Conservation (phyloP, 2,329 filamentous ascomycete species). For the Tolypocladium endophyticum region DNA sequence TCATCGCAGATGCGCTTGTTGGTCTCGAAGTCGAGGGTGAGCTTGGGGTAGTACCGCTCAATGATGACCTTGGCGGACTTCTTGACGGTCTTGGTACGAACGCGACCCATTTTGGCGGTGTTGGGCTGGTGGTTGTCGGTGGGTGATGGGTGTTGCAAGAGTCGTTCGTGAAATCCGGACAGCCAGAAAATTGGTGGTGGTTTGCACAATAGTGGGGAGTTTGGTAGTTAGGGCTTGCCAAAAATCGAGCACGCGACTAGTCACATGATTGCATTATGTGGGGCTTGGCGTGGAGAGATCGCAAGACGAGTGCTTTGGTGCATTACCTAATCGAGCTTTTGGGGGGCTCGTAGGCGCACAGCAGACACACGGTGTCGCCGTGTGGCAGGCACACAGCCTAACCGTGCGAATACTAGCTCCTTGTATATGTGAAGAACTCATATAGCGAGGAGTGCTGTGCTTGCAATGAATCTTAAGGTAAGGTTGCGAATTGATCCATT, state of each 20-base stretch:
- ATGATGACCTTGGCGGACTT: conserved; percentile 98
- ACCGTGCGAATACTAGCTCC: too few relatives aligned
- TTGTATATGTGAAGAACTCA: too few relatives aligned
- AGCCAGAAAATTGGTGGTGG: conserved; percentile 18
- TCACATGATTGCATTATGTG: conserved; percentile 20
- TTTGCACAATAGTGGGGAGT: conserved; percentile 12
- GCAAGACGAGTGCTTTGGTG: background rate
- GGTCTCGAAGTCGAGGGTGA: conserved; percentile 99
- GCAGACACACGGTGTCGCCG: too few relatives aligned
- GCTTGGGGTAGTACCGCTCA: conserved; percentile 94
- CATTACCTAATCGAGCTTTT: background rate
- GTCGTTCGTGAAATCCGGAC: conserved; percentile 15
- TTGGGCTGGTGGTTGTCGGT: conserved; percentile 26
- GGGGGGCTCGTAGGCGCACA: too few relatives aligned
- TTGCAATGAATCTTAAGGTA: background rate
- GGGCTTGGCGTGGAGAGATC: too few relatives aligned
- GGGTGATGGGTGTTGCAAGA: conserved; percentile 20
- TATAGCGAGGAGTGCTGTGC: background rate
- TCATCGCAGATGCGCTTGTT: conserved; percentile 99
- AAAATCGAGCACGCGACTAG: conserved; percentile 6
- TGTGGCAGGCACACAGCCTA: too few relatives aligned
- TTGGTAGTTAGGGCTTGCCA: conserved; percentile 18
- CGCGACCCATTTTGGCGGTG: conserved; percentile 58
- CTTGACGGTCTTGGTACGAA: conserved; percentile 61
- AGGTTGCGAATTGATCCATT: background rate